These are phyloP conservation scores for Serendipita sp. DNA, from an alignment of 768 basidiomycete species.

Conservation along the genomic window DNA sequence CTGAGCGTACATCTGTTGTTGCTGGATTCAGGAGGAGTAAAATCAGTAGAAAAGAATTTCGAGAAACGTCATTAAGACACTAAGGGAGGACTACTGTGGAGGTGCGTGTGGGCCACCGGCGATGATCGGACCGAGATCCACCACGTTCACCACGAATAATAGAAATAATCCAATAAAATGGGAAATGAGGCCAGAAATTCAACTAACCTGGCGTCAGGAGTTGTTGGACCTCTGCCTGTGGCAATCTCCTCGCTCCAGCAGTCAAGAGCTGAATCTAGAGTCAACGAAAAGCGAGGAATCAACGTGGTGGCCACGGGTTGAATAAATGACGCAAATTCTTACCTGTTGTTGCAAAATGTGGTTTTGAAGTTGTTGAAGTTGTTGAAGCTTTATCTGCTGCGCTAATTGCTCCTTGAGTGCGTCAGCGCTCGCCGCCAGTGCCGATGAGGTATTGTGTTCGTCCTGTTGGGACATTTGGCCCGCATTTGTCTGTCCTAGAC, in stretches of 20 bases:
- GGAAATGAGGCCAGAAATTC: background rate
- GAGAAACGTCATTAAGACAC: too few relatives aligned
- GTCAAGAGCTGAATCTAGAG: slow-evolving; percentile 53
- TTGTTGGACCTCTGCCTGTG: slow-evolving; percentile 25
- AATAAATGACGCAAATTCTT: slow-evolving; percentile 16
- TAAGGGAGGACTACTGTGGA: slow-evolving; percentile 11
- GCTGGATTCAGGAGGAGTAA: background rate
- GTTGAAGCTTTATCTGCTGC: slow-evolving; percentile 56
- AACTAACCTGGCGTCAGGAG: slow-evolving; percentile 53
- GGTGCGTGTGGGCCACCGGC: too few relatives aligned
- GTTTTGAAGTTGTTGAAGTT: slow-evolving; percentile 60
- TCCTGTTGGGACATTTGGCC: background rate
- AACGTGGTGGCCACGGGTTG: slow-evolving; percentile 12
- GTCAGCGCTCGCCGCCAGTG: slow-evolving; percentile 4
- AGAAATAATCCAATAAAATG: slow-evolving; percentile 12
- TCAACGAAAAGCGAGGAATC: slow-evolving; percentile 9
- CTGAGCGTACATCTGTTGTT: slow-evolving; percentile 11
- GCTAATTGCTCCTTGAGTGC: slow-evolving; percentile 14
- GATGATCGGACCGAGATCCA: slow-evolving; percentile 35
- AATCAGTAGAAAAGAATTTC: too few relatives aligned
- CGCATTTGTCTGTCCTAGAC: background rate
- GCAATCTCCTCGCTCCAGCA: slow-evolving; percentile 11
- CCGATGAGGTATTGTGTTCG: background rate
- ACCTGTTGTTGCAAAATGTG: slow-evolving; percentile 88
- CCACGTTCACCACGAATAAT: slow-evolving; percentile 5